Evolutionary conservation across 495 filamentous ascomycete species (phyloP).

Genomic region (Xylaria longipes): DNA sequence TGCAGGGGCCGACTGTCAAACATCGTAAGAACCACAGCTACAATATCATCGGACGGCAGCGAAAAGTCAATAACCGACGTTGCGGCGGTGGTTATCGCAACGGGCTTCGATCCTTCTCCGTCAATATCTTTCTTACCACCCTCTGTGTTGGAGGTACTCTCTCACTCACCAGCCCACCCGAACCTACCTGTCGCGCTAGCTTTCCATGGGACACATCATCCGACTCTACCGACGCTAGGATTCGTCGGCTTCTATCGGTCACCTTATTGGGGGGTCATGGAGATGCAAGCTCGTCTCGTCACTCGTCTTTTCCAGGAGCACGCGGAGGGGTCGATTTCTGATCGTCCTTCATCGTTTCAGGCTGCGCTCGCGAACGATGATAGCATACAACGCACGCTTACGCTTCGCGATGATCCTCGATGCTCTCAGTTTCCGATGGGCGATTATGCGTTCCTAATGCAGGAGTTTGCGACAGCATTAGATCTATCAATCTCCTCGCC

Average conservation of each 20-base stretch:
- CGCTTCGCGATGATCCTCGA: conserved; percentile 47
- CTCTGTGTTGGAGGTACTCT: conserved; percentile 60
- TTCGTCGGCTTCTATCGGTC: conserved; percentile 89
- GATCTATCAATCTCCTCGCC: conserved; percentile 45
- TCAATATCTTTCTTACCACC: conserved; percentile 67
- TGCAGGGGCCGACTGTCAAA: conserved; percentile 49
- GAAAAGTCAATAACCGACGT: conserved; percentile 57
- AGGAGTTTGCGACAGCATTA: conserved; percentile 66
- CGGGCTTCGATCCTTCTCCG: conserved; percentile 70
- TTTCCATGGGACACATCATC: conserved; percentile 67
- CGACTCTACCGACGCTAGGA: conserved; percentile 66
- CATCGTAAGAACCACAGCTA: conserved; percentile 42
- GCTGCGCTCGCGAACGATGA: conserved; percentile 46
- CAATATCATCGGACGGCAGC: conserved; percentile 40
- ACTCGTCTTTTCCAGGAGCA: conserved; percentile 50
- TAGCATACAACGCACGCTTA: conserved; percentile 51
- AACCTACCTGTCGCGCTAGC: conserved; percentile 74
- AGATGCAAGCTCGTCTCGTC: conserved; percentile 80
- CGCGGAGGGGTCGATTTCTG: conserved; percentile 16
- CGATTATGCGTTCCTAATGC: conserved; percentile 81
- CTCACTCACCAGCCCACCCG: conserved; percentile 58
- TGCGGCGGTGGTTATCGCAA: conserved; percentile 73
- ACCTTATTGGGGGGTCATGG: conserved; percentile 86
- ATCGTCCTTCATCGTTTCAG: conserved; percentile 31
- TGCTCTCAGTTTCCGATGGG: conserved; percentile 79